Percentiles rank a stretch among this genome's conserved stretches.
Conservation (phyloP, 2,329 filamentous ascomycete genomes). For the Madurella mycetomatis region DNA sequence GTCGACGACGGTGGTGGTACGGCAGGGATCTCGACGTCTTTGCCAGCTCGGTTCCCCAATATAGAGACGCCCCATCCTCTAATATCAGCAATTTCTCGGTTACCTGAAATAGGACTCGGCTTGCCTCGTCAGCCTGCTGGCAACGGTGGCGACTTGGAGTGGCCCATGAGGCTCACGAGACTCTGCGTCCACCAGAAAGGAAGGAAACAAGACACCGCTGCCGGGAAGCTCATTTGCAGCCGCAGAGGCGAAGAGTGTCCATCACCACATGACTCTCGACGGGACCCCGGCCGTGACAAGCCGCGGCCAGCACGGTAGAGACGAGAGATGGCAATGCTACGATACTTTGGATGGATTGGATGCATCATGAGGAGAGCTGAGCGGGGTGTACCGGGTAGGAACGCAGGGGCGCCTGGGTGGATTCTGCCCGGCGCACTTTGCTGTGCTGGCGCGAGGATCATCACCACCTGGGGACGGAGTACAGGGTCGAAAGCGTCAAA, state of each 20-base stretch:
- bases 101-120: conserved; percentile 24
- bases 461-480: background rate
- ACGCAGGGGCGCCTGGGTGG: background rate
- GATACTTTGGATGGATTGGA: background rate
- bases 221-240: conserved; percentile 7
- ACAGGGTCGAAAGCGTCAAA: background rate
- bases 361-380: background rate
- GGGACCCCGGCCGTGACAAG: background rate
- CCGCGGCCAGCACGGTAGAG: background rate
- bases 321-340: background rate
- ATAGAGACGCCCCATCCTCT: conserved; percentile 11
- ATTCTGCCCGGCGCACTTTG: background rate
- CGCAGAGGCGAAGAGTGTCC: conserved; percentile 1
- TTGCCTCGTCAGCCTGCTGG: conserved; percentile 13
- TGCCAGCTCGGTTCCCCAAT: conserved; percentile 15
- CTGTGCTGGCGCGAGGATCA: conserved; percentile 1
- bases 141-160: conserved; percentile 15
- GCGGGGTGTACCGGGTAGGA: background rate
- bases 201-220: conserved; percentile 4
- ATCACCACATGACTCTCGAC: conserved; percentile 9
- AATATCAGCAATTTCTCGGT: conserved; percentile 22
- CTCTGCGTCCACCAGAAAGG: conserved; percentile 14
- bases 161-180: conserved; percentile 18
- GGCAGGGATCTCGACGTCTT: conserved; percentile 8
- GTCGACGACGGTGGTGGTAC: conserved; percentile 6